phyloP scores from a whole-genome alignment of 169 alveolate genomes.

The Fabrea salina region DNA sequence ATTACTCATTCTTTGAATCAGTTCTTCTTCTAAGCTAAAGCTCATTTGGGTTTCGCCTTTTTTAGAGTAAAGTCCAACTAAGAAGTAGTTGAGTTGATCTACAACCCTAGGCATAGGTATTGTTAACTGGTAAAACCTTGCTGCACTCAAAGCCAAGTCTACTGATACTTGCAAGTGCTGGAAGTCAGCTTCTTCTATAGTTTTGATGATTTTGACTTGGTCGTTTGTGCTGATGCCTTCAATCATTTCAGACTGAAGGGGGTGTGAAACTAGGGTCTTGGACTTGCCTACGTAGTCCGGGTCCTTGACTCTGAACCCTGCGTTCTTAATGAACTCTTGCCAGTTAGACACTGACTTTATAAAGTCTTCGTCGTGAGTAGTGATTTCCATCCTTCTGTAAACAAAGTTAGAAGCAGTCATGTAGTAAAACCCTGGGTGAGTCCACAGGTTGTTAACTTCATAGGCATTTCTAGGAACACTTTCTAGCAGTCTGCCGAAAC shows the following conservation, averaged over 20 bases:
- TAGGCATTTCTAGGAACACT: background rate
- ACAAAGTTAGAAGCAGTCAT: background rate
- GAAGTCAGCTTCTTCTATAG: conserved; percentile 22
- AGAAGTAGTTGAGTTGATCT: background rate
- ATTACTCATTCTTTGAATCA: background rate
- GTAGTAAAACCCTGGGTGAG: conserved; percentile 29
- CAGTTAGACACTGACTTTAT: conserved; percentile 2
- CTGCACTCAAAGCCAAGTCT: background rate
- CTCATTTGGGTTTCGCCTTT: background rate
- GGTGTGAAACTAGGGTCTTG: conserved; percentile 18
- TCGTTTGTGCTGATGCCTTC: conserved; percentile 24
- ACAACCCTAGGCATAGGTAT: background rate
- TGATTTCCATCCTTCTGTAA: background rate
- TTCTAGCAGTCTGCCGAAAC: conserved; percentile 8
- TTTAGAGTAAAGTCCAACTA: conserved; percentile 3
- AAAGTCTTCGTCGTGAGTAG: conserved; percentile 14
- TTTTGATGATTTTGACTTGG: conserved; percentile 9
- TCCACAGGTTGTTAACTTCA: conserved; percentile 25
- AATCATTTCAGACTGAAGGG: background rate
- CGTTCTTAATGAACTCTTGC: conserved; percentile 5
- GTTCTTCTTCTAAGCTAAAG: background rate
- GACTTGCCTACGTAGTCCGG: conserved; percentile 1
- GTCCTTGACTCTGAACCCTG: conserved; percentile 16
- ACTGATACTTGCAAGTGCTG: background rate
- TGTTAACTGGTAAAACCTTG: background rate